These are phyloP conservation scores for Yamadazyma diddensiae DNA, from an alignment of 1,139 yeast genomes.

Conservation along the genomic window DNA sequence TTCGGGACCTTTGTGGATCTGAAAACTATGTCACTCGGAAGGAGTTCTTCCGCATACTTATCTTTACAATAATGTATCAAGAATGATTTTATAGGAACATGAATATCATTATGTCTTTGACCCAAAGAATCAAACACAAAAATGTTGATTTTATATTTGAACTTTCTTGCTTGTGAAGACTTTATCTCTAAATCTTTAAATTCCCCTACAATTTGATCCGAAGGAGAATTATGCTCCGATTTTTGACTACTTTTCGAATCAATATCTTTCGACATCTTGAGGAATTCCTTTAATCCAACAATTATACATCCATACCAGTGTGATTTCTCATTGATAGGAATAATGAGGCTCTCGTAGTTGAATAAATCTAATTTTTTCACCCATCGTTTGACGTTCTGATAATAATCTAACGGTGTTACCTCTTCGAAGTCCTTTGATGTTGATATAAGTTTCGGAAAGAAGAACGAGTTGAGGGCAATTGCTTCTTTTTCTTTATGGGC, in stretches of 20 bases:
- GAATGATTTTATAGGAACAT: constrained; percentile 56
- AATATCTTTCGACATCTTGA: constrained; percentile 6
- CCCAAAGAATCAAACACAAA: constrained; percentile 77
- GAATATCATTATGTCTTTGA: constrained; percentile 53
- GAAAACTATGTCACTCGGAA: constrained; percentile 39
- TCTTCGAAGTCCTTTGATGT: constrained; percentile 7
- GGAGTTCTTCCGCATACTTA: constrained; percentile 48
- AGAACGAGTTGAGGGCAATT: constrained; percentile 79
- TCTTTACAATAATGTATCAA: constrained; percentile 72
- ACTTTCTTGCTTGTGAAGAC: neutral
- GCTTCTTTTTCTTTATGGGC: constrained; percentile 35
- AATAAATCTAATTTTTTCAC: constrained; percentile 66
- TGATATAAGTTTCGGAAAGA: constrained; percentile 63
- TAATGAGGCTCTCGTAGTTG: constrained; percentile 56
- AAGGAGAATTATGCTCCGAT: neutral
- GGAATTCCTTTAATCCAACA: constrained; percentile 40
- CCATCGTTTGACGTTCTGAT: constrained; percentile 76
- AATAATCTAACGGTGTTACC: constrained; percentile 33
- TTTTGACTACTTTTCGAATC: neutral
- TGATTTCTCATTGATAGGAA: constrained; percentile 77
- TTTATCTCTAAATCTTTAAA: neutral
- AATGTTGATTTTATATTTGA: constrained; percentile 32
- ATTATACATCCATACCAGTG: constrained; percentile 92
- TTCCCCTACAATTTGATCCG: neutral
- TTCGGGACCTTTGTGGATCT: constrained; percentile 66